phyloP scores from a whole-genome alignment of 139 green algal genomes.

The Raphidocelis subcapitata region DNA sequence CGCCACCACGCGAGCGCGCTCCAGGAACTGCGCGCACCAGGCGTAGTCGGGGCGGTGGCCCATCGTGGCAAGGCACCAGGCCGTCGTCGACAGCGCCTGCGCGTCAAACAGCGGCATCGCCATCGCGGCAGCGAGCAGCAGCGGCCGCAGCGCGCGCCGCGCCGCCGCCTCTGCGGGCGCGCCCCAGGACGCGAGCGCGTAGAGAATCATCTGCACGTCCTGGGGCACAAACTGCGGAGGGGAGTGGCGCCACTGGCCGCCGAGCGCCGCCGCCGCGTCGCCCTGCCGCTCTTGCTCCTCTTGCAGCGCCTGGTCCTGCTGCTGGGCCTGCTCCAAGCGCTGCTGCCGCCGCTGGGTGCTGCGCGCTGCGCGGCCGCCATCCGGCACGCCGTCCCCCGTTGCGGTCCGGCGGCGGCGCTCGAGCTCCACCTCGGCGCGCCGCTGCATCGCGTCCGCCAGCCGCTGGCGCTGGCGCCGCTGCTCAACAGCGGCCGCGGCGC shows the following conservation, averaged over 20 bases:
- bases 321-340: slow-evolving; percentile 1
- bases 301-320: neutral
- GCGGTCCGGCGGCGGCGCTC: too few relatives aligned
- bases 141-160: too few relatives aligned
- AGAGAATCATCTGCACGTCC: slow-evolving; percentile 8
- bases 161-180: neutral
- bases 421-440: neutral
- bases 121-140: neutral
- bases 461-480: neutral
- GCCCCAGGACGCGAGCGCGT: neutral
- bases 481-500: neutral
- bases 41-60: slow-evolving; percentile 4
- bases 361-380: slow-evolving; percentile 3
- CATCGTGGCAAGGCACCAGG: slow-evolving; percentile 18
- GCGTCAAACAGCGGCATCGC: slow-evolving; percentile 3
- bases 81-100: neutral
- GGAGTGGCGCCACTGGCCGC: too few relatives aligned
- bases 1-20: neutral
- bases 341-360: slow-evolving; percentile 12
- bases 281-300: neutral
- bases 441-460: slow-evolving; percentile 3
- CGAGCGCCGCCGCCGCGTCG: neutral
- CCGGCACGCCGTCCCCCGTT: neutral
- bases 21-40: slow-evolving; percentile 14
- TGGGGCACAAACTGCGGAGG: neutral